Conservation (phyloP, 352 stramenopile species). For the Pythium phragmitis region DNA sequence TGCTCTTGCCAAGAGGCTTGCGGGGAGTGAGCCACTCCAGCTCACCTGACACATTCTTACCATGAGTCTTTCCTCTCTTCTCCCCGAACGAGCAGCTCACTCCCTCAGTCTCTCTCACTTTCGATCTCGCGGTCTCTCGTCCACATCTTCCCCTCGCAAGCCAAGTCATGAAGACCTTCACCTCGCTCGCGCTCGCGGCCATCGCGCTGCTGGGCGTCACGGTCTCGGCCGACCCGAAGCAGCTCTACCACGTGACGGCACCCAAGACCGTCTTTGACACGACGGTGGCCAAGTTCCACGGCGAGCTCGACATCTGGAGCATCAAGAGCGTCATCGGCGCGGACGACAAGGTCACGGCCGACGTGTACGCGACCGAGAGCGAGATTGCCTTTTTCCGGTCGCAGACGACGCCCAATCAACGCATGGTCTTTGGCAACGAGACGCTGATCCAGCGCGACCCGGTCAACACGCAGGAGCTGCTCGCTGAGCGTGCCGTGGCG, state of each 20-base stretch:
- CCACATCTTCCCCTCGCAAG: not conserved
- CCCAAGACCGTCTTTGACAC: constrained; percentile 27
- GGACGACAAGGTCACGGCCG: constrained; percentile 16
- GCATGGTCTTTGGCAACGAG: constrained; percentile 4
- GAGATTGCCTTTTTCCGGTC: constrained; percentile 14
- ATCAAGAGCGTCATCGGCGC: not conserved
- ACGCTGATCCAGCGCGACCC: constrained; percentile 19
- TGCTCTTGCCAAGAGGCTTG: too few species aligned
- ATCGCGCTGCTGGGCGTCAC: constrained; percentile 8
- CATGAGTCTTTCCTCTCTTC: too few species aligned
- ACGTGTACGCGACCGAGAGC: constrained; percentile 25
- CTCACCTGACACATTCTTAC: too few species aligned
- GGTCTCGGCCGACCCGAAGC: constrained; percentile 26
- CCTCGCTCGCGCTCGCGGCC: constrained; percentile 9
- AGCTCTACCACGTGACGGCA: constrained; percentile 34
- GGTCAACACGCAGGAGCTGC: constrained; percentile 19
- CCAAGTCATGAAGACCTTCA: constrained; percentile 27
- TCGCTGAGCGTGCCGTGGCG: not conserved
- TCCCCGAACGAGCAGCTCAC: too few species aligned
- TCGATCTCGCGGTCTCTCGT: not conserved
- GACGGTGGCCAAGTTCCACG: constrained; percentile 1
- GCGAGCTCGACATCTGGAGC: constrained; percentile 27
- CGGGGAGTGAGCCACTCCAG: too few species aligned
- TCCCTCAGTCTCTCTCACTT: too few species aligned
- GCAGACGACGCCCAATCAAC: not conserved